Evolutionary conservation across 2,329 filamentous ascomycete genomes (phyloP).

Genomic region (Hypoxylon sp.): DNA sequence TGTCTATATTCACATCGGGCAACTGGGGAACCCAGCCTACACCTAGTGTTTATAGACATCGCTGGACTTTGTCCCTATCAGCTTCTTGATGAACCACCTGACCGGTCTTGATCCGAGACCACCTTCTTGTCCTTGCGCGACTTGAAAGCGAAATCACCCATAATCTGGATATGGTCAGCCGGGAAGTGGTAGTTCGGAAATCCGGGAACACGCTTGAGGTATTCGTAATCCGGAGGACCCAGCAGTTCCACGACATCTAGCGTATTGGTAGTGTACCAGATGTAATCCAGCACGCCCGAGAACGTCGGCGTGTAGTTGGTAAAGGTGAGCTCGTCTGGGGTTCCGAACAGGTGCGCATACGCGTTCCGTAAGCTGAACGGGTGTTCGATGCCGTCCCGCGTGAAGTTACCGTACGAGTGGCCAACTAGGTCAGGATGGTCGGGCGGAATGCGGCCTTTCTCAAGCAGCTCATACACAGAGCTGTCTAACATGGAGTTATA

Average conservation of each 20-base stretch:
- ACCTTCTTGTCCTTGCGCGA: slow-evolving; percentile 80
- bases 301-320: slow-evolving; percentile 98
- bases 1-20: not conserved
- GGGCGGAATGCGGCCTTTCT: slow-evolving; percentile 78
- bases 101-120: slow-evolving; percentile 37
- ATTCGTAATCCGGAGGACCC: slow-evolving; percentile 84
- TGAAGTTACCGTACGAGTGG: slow-evolving; percentile 92
- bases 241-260: slow-evolving; percentile 84
- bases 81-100: slow-evolving; percentile 30
- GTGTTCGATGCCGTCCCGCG: slow-evolving; percentile 88
- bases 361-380: slow-evolving; percentile 93
- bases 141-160: slow-evolving; percentile 90
- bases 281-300: slow-evolving; percentile 91
- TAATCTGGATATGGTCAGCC: slow-evolving; percentile 88
- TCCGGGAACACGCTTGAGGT: slow-evolving; percentile 85
- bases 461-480: slow-evolving; percentile 89
- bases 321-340: slow-evolving; percentile 85
- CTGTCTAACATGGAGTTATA: slow-evolving; percentile 92
- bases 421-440: slow-evolving; percentile 81
- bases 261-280: slow-evolving; percentile 95
- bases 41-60: slow-evolving; percentile 29
- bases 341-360: slow-evolving; percentile 82
- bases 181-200: slow-evolving; percentile 97
- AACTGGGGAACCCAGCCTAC: not conserved
- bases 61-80: slow-evolving; percentile 5